Percentiles rank a stretch among this genome's conserved stretches.
These are phyloP conservation scores for Chaetomiaceae sp. DNA, from an alignment of 2,329 filamentous ascomycete genomes.

Conservation along the genomic window DNA sequence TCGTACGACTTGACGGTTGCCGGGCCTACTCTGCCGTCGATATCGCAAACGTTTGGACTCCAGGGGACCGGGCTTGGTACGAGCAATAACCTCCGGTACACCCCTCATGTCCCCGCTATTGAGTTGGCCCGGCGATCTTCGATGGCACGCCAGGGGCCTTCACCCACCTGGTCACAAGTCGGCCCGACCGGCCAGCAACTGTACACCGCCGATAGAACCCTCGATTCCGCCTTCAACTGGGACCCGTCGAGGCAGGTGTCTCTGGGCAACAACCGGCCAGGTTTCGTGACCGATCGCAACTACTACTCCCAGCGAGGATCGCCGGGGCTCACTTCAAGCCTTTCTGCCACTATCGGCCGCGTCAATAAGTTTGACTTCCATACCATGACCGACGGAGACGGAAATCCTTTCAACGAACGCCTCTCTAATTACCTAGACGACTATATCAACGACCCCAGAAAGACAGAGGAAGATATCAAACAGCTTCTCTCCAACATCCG, in stretches of 20 bases:
- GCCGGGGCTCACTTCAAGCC: neutral
- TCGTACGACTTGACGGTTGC: neutral
- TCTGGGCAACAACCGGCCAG: conserved; percentile 13
- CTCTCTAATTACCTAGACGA: conserved; percentile 35
- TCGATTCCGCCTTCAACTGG: neutral
- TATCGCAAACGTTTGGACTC: neutral
- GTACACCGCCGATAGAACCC: neutral
- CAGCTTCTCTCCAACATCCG: conserved; percentile 68
- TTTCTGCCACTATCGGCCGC: conserved; percentile 37
- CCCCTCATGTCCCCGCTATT: conserved; percentile 17
- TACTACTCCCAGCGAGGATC: conserved; percentile 13
- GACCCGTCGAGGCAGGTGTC: neutral
- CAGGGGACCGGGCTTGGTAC: neutral
- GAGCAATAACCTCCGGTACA: no score
- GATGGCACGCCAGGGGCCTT: conserved; percentile 14
- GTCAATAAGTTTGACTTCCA: conserved; percentile 37
- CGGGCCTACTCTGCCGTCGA: neutral
- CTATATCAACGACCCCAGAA: conserved; percentile 36
- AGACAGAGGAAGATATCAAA: conserved; percentile 61
- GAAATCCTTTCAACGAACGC: conserved; percentile 35
- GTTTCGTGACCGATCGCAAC: conserved; percentile 19
- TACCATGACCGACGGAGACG: conserved; percentile 34
- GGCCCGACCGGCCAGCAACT: neutral
- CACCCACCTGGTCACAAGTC: neutral
- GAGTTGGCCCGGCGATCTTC: conserved; percentile 23